phyloP scores from a whole-genome alignment of 441 rosid species.

The Bruguiera hainesii region DNA sequence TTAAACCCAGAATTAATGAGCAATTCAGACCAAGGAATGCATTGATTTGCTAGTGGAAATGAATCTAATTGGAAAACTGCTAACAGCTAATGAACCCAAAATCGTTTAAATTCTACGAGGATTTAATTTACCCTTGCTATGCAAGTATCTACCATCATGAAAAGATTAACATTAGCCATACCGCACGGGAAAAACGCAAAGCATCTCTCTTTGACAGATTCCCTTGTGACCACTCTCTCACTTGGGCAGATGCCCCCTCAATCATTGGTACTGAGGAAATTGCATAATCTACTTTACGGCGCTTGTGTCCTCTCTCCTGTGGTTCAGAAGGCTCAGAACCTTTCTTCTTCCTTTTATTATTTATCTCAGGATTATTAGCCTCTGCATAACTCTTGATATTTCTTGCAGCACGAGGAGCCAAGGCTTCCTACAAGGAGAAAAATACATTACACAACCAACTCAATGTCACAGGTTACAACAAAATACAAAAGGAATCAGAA shows the following conservation, averaged over 20 bases:
- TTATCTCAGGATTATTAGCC: constrained; percentile 58
- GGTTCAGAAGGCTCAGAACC: constrained; percentile 64
- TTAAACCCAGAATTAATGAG: neutral
- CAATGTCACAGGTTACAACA: neutral
- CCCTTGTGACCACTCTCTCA: constrained; percentile 96
- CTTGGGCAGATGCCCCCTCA: constrained; percentile 95
- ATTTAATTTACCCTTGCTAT: neutral
- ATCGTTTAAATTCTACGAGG: neutral
- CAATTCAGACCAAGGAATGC: too few relatives aligned
- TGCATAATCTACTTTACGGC: constrained; percentile 74
- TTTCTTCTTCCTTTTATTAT: constrained; percentile 85
- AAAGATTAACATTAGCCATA: constrained; percentile 28
- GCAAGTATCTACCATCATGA: neutral
- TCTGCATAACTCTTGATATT: constrained; percentile 89
- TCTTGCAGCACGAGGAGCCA: constrained; percentile 97
- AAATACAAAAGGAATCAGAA: too few relatives aligned
- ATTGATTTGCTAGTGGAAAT: too few relatives aligned
- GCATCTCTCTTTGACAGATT: constrained; percentile 98
- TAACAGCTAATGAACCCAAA: neutral
- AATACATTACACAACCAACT: constrained; percentile 1
- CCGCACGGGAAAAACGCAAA: constrained; percentile 90
- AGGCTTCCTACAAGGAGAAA: constrained; percentile 59
- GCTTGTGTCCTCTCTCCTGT: constrained; percentile 67
- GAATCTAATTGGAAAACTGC: too few relatives aligned
- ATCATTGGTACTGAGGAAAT: constrained; percentile 63